Evolutionary conservation across 2,329 filamentous ascomycete genomes (phyloP).

Genomic region (Aspergillus spinulosporus): DNA sequence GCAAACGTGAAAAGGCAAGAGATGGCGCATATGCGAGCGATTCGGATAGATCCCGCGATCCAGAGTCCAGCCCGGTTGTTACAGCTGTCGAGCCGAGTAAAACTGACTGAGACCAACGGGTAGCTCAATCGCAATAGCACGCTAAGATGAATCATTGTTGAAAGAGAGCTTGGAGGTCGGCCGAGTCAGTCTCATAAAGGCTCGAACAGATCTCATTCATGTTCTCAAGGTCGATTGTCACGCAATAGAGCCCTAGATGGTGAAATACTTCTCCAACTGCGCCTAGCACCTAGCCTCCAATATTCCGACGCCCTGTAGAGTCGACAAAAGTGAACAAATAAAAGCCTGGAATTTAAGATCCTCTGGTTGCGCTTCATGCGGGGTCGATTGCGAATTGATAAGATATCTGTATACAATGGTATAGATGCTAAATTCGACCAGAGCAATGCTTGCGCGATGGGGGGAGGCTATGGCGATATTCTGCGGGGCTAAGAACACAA

Average conservation of each 20-base stretch:
- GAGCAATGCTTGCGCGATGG: conserved; percentile 17
- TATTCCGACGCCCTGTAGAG: not conserved
- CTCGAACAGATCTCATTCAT: not conserved
- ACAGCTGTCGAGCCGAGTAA: conserved; percentile 6
- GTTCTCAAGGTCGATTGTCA: conserved; percentile 5
- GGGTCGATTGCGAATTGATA: conserved; percentile 26
- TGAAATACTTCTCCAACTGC: conserved; percentile 9
- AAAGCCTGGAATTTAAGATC: not conserved
- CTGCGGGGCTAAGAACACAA: conserved; percentile 8
- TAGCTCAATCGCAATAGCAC: conserved; percentile 1
- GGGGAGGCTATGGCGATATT: conserved; percentile 18
- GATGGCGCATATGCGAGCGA: conserved; percentile 5
- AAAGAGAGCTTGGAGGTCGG: not conserved
- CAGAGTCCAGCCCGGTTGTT: conserved; percentile 1
- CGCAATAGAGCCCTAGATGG: conserved; percentile 15
- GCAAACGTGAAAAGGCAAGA: conserved; percentile 8
- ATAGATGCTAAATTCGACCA: not conserved
- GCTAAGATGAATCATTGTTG: conserved; percentile 4
- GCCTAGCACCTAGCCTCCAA: not conserved
- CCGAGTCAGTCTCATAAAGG: not conserved
- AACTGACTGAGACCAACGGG: not conserved
- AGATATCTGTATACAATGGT: conserved; percentile 3
- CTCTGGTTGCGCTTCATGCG: conserved; percentile 19
- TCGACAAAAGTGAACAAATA: conserved; percentile 1
- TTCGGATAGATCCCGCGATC: conserved; percentile 9